These are phyloP conservation scores for Moniliophthora roreri DNA, from an alignment of 1,284 basidiomycete genomes.

Conservation along the genomic window DNA sequence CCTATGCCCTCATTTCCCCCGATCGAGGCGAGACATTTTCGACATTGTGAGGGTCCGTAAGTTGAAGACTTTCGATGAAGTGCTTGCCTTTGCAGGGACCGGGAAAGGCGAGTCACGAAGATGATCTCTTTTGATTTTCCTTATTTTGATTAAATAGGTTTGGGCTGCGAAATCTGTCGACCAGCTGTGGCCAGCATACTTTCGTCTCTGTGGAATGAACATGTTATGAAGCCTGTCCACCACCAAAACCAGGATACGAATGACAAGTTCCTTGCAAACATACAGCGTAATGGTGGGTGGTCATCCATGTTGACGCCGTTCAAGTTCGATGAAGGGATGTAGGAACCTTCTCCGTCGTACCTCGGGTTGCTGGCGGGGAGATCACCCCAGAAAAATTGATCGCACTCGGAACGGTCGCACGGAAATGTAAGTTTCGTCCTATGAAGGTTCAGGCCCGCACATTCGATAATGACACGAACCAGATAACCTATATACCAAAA, in stretches of 20 bases:
- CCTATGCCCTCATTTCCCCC: conserved; percentile 70
- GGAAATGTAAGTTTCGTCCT: conserved; percentile 67
- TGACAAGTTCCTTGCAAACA: conserved; percentile 69
- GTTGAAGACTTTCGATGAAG: conserved; percentile 59
- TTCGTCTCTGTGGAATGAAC: conserved; percentile 66
- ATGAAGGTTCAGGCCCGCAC: neutral
- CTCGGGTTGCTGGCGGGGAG: conserved; percentile 69
- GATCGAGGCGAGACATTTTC: conserved; percentile 70
- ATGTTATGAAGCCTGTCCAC: conserved; percentile 64
- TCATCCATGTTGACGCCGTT: neutral
- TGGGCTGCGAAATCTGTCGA: conserved; percentile 77
- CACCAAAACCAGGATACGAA: conserved; percentile 76
- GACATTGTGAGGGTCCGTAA: conserved; percentile 67
- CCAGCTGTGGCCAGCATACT: conserved; percentile 71
- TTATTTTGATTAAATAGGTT: no score
- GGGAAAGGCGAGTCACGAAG: no score
- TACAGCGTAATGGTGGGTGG: conserved; percentile 63
- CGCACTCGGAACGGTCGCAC: conserved; percentile 67
- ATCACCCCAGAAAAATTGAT: conserved; percentile 70
- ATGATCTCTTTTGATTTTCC: no score
- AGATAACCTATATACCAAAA: conserved; percentile 40
- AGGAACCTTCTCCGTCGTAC: conserved; percentile 67
- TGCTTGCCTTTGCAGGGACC: conserved; percentile 44
- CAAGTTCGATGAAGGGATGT: no score
- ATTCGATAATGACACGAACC: conserved; percentile 15